Conservation (phyloP, 176 grass and related monocot genomes). For the Phyllostachys edulis region DNA sequence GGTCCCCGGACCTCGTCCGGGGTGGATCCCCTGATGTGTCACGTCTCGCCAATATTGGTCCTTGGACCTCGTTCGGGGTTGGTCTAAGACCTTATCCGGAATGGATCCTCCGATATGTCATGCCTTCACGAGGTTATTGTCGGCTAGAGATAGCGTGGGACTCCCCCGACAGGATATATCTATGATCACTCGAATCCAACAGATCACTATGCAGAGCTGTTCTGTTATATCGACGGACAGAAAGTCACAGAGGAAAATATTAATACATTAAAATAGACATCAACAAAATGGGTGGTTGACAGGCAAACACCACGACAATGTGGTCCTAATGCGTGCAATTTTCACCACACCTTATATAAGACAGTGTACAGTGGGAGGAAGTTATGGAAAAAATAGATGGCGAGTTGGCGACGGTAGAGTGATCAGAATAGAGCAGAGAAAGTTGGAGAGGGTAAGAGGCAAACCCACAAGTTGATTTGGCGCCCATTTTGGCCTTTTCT, state of each 20-base stretch:
- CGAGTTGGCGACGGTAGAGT: neutral
- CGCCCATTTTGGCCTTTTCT: neutral
- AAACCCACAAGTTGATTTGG: constrained; percentile 10
- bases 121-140: too few species aligned
- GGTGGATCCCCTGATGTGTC: too few species aligned
- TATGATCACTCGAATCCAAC: neutral
- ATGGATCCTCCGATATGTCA: too few species aligned
- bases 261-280: neutral
- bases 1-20: too few species aligned
- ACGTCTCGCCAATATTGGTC: too few species aligned
- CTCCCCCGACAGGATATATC: too few species aligned
- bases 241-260: neutral
- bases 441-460: constrained; percentile 16
- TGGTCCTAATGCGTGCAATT: constrained; percentile 29
- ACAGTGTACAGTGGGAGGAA: neutral
- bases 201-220: neutral
- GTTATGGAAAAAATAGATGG: neutral
- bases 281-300: constrained; percentile 13
- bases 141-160: too few species aligned
- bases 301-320: neutral
- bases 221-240: neutral
- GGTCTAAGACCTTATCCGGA: too few species aligned
- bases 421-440: neutral
- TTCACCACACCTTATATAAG: constrained; percentile 14
- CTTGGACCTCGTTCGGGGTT: too few species aligned